A percentile compares a stretch with the other conserved stretches of the same genome.
These are phyloP conservation scores for Pseudomassariella vexata DNA, from an alignment of 2,329 filamentous ascomycete species.

Conservation along the genomic window DNA sequence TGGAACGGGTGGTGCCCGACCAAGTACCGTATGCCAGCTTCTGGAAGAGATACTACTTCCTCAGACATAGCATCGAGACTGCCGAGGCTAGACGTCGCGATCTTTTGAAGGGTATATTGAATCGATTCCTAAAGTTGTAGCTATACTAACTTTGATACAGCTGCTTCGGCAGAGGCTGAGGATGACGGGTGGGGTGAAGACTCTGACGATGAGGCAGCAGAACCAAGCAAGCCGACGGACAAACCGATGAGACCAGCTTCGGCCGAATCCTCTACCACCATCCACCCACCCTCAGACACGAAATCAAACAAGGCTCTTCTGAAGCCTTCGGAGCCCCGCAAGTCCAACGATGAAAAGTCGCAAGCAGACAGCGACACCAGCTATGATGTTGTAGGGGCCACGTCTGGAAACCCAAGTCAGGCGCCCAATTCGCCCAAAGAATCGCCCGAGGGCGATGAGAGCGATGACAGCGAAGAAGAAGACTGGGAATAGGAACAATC, in stretches of 20 bases:
- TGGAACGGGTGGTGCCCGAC: slow-evolving; percentile 96
- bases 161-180: slow-evolving; percentile 64
- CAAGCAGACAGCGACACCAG: slow-evolving; percentile 91
- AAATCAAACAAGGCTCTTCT: slow-evolving; percentile 32
- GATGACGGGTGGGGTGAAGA: slow-evolving; percentile 64
- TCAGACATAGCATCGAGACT: slow-evolving; percentile 86
- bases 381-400: slow-evolving; percentile 84
- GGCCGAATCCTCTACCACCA: slow-evolving; percentile 53
- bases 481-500: slow-evolving; percentile 21
- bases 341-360: slow-evolving; percentile 83
- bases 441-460: slow-evolving; percentile 50
- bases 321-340: slow-evolving; percentile 61
- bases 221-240: slow-evolving; percentile 17
- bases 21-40: slow-evolving; percentile 84
- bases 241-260: slow-evolving; percentile 37
- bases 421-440: slow-evolving; percentile 64
- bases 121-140: slow-evolving; percentile 16
- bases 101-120: slow-evolving; percentile 75
- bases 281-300: slow-evolving; percentile 43
- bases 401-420: slow-evolving; percentile 71
- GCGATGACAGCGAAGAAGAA: slow-evolving; percentile 68
- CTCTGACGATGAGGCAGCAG: slow-evolving; percentile 58
- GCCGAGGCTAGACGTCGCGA: slow-evolving; percentile 86
- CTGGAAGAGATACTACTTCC: slow-evolving; percentile 94
- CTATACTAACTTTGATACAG: slow-evolving; percentile 36